A percentile compares a stretch with the other conserved stretches of the same genome.
phyloP scores from a whole-genome alignment of 768 basidiomycete genomes.

The Cytidiella melzeri region DNA sequence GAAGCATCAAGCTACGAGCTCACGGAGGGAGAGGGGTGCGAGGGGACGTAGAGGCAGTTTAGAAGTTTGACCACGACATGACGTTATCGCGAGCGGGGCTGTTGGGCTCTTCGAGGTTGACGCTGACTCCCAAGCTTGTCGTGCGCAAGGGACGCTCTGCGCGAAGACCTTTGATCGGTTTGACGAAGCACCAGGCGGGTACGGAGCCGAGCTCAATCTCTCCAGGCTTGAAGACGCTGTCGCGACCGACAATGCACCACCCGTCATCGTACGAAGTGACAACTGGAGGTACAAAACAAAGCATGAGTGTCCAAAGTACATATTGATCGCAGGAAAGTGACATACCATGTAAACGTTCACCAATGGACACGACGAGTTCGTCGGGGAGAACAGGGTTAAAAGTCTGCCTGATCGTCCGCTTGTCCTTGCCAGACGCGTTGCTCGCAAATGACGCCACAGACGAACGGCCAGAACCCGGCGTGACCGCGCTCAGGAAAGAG shows the following conservation, averaged over 20 bases:
- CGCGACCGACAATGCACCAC: slow-evolving; percentile 69
- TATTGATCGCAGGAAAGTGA: not conserved
- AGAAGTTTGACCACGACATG: slow-evolving; percentile 71
- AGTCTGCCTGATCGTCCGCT: slow-evolving; percentile 54
- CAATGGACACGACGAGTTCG: slow-evolving; percentile 53
- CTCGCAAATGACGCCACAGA: slow-evolving; percentile 15
- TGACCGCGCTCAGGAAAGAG: slow-evolving; percentile 13
- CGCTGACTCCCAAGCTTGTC: slow-evolving; percentile 55
- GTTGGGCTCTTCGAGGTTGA: slow-evolving; percentile 39
- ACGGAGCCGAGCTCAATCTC: slow-evolving; percentile 65
- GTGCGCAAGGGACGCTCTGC: slow-evolving; percentile 61
- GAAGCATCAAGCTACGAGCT: not conserved
- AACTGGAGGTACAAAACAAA: slow-evolving; percentile 1
- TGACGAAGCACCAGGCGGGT: slow-evolving; percentile 73
- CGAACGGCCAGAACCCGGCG: slow-evolving; percentile 10
- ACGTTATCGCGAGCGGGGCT: slow-evolving; percentile 39
- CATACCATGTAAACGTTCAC: slow-evolving; percentile 58
- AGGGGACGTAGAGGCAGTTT: not conserved
- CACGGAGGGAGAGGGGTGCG: not conserved
- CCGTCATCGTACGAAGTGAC: slow-evolving; percentile 64
- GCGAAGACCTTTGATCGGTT: slow-evolving; percentile 51
- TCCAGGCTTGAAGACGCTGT: slow-evolving; percentile 29
- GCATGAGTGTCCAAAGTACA: not conserved
- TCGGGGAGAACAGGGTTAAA: slow-evolving; percentile 71
- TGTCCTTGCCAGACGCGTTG: slow-evolving; percentile 15